Conservation (phyloP, 768 basidiomycete genomes). For the Tephrocybe sp. region DNA sequence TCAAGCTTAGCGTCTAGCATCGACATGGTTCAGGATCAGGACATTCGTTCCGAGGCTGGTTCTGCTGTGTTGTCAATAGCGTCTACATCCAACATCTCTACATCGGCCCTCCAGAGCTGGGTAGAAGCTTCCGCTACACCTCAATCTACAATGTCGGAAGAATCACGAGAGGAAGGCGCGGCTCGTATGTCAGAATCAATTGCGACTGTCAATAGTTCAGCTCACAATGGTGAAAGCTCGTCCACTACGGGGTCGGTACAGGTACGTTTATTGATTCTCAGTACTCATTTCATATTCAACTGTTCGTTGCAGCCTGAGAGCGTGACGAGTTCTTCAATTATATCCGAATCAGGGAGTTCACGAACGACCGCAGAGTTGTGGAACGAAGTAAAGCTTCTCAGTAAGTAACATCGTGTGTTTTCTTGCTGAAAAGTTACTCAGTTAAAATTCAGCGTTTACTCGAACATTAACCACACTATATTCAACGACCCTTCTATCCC, state of each 20-base stretch:
- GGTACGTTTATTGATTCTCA: slow-evolving; percentile 6
- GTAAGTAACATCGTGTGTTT: slow-evolving; percentile 36
- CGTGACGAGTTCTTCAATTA: slow-evolving; percentile 26
- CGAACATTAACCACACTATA: slow-evolving; percentile 85
- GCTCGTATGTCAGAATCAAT: slow-evolving; percentile 39
- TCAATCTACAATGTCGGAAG: slow-evolving; percentile 10
- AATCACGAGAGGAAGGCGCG: slow-evolving; percentile 17
- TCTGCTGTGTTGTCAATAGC: slow-evolving; percentile 38
- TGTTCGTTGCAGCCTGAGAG: slow-evolving; percentile 30
- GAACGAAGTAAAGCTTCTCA: slow-evolving; percentile 89
- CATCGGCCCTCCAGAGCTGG: slow-evolving; percentile 37
- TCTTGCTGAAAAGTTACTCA: background rate
- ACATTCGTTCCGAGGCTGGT: slow-evolving; percentile 42
- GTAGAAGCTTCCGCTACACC: slow-evolving; percentile 23
- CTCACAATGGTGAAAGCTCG: slow-evolving; percentile 24
- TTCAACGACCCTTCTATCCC: slow-evolving; percentile 76
- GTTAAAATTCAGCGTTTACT: slow-evolving; percentile 64
- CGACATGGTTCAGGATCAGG: slow-evolving; percentile 31
- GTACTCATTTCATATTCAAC: background rate
- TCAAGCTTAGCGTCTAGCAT: slow-evolving; percentile 35
- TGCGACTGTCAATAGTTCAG: slow-evolving; percentile 26
- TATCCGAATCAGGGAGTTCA: slow-evolving; percentile 30
- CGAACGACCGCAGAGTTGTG: slow-evolving; percentile 82
- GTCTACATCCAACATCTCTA: slow-evolving; percentile 23
- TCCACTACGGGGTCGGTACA: slow-evolving; percentile 18